Evolutionary conservation across 768 basidiomycete genomes (phyloP).

Genomic region (Wakefieldia striispora): DNA sequence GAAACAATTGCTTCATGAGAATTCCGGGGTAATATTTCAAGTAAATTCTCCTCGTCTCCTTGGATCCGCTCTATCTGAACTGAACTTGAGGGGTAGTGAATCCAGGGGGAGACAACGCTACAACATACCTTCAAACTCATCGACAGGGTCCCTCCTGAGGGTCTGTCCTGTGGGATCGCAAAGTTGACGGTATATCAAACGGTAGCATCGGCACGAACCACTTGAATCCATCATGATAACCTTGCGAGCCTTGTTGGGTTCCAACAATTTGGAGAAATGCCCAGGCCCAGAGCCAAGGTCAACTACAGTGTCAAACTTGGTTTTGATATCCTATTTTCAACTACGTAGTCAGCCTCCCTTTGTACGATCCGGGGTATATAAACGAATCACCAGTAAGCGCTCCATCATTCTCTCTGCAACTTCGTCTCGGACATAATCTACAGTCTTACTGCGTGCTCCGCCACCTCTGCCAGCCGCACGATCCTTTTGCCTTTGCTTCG

Average conservation of each 20-base stretch:
- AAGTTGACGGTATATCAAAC: constrained; percentile 2
- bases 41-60: constrained; percentile 80
- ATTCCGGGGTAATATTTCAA: constrained; percentile 59
- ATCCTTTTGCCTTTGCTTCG: constrained; percentile 77
- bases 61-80: constrained; percentile 77
- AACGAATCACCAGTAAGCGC: constrained; percentile 66
- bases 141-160: constrained; percentile 73
- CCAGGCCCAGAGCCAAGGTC: constrained; percentile 92
- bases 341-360: background rate
- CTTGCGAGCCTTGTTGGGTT: constrained; percentile 62
- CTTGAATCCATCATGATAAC: constrained; percentile 86
- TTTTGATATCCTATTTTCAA: constrained; percentile 77
- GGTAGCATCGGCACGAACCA: constrained; percentile 44
- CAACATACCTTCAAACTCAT: constrained; percentile 73
- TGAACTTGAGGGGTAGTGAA: constrained; percentile 31
- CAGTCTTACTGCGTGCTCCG: constrained; percentile 64
- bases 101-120: background rate
- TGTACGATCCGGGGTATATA: constrained; percentile 1
- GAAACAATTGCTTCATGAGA: constrained; percentile 93
- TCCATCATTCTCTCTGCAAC: constrained; percentile 91
- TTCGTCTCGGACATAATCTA: constrained; percentile 91
- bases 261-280: constrained; percentile 84
- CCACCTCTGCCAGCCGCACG: constrained; percentile 58
- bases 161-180: constrained; percentile 48
- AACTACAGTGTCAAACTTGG: constrained; percentile 72